These are phyloP conservation scores for Sonneratia caseolaris DNA, from an alignment of 345 rosid species.

Conservation along the genomic window DNA sequence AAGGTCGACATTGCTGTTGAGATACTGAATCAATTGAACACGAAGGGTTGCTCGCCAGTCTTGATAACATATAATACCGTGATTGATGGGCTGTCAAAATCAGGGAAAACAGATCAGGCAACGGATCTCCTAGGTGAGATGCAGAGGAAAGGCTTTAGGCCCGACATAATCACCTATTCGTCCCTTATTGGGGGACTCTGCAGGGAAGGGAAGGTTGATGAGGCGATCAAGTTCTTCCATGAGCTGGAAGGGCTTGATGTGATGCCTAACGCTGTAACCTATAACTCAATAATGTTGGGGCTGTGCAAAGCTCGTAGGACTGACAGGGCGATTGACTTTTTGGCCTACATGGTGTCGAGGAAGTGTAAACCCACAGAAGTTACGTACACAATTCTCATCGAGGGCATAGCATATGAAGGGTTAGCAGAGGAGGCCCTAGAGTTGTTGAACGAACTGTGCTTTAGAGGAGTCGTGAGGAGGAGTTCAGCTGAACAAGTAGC, in stretches of 20 bases:
- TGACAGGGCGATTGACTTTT: conserved; percentile 71
- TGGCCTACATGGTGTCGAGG: conserved; percentile 64
- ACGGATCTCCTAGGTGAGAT: conserved; percentile 58
- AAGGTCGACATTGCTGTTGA: conserved; percentile 83
- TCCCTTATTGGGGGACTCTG: conserved; percentile 78
- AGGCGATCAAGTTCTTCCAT: conserved; percentile 62
- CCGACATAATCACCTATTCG: conserved; percentile 62
- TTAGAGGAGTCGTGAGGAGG: conserved; percentile 53
- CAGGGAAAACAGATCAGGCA: conserved; percentile 71
- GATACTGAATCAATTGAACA: conserved; percentile 65
- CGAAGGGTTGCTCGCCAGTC: conserved; percentile 76
- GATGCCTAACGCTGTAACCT: conserved; percentile 55
- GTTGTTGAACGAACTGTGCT: conserved; percentile 55
- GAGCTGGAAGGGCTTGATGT: conserved; percentile 62
- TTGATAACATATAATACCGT: conserved; percentile 74
- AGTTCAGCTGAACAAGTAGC: conserved; percentile 63
- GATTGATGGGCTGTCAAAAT: conserved; percentile 72
- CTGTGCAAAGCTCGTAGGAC: conserved; percentile 70
- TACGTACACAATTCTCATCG: conserved; percentile 71
- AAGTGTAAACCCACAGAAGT: conserved; percentile 72
- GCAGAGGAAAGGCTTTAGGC: conserved; percentile 62
- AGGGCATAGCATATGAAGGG: conserved; percentile 80
- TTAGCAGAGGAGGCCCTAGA: conserved; percentile 67
- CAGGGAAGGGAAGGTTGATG: conserved; percentile 74
- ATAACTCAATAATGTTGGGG: conserved; percentile 63